Base-by-base conservation (phyloP, 1,284 basidiomycete genomes). In the Xerocomus nothofagi region DNA sequence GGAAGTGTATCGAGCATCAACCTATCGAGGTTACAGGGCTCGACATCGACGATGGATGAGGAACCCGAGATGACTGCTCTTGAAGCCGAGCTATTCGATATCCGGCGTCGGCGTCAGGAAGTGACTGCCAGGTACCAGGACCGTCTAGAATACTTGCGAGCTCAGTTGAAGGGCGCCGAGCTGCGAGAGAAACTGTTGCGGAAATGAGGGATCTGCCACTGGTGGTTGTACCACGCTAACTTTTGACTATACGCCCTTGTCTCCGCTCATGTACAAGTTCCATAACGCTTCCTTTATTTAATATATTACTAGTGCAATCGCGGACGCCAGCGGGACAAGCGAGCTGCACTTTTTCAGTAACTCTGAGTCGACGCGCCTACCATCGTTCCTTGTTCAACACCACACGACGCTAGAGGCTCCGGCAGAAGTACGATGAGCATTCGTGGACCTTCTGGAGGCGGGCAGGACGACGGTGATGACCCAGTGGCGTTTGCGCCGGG, bases 141-240 rank as follows among this genome's bases (percentile, higher is more conserved):
- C 33, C 77, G 86, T 39, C 59, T 88, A 57, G 84, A 86, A 55
- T 88, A 84, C 59, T 69, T 88, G 54, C 76, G 80, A 39, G 86
- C 86, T 44, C 80, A 81, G 66, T 61, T 88, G 65, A 88, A 86
- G 68, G 81, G 82, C 21, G 86, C 86, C 1, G 84, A 88, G 68
- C 66, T 88, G 61, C 82, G 84, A 50, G 86, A 88, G 70, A 86
- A 84, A 64, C 66, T 88, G 49, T 51, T 83, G 71, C 75, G 74
- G 58, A 78, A 73, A 61, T 81, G 63, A 75, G 40, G 23, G 37
- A 39, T n/a, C 29, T 27, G 7, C n/a, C n/a, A n/a, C n/a, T n/a
- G 33, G 31, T 44, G 31, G 39, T 31, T 40, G n/a, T 24, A 44
- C 5, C 34, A 41, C 42, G 17, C 43, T 41, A 29, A 23, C 29